Base-by-base conservation (phyloP, 768 basidiomycete species). In the Megacollybia marginata region DNA sequence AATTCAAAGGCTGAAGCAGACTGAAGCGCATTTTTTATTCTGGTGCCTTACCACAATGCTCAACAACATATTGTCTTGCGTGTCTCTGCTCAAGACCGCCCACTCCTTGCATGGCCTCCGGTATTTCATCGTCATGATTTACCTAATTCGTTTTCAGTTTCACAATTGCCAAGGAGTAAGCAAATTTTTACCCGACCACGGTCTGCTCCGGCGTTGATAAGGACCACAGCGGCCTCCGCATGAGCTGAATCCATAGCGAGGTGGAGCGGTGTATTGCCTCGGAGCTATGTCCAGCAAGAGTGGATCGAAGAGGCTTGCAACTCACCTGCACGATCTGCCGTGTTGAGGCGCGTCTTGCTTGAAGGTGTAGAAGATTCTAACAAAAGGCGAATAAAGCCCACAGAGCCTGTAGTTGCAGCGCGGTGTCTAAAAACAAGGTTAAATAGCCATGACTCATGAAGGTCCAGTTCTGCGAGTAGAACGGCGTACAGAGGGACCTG, bases 221-320 rank as follows among this genome's bases (percentile, higher is more conserved):
- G 75, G 46, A 88, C 65, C 2, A 92, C 88, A 9, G 95, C 95
- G 13, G 83, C 88, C 62, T 92, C 85, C 12, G 90, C 95, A 61
- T 97, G 89, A 15, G 85, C 95, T 48, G 89, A 92, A 59, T 99
- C 95, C 85, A 99, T 88, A 15, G 95, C 94, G 32, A 99, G 80
- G 73, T 99, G 96, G 34, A 99, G 70, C 2, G 96, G 92, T 2
- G 96, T 97, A 61, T 97, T 96, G 46, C 95, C 94, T 89, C 59
- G 48, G 49, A 57, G 57, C 42, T 45, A 52, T 28, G 50, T 15
- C 44, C 38, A 50, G 23, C 23, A 32, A n/a, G 28, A 23, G 36
- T 19, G 10, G 32, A 16, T 31, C 8, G 42, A 13, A 44, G 31
- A 16, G 36, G 11, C 19, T 10, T 8, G 19, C 35, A 33, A 63